phyloP scores from a whole-genome alignment of 441 rosid genomes.

The Gossypium davidsonii region DNA sequence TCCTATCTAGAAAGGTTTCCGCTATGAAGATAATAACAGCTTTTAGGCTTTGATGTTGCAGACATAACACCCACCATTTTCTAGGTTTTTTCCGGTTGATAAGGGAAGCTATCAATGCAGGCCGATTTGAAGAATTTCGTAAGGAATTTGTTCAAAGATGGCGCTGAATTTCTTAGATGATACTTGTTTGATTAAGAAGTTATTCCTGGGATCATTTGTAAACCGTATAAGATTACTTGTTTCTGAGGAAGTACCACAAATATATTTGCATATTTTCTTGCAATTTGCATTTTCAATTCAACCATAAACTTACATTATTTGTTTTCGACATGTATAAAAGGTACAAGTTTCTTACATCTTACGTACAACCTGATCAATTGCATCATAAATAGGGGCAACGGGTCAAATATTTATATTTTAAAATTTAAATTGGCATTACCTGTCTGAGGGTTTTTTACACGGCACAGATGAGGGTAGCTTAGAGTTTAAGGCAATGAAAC shows the following conservation, averaged over 20 bases:
- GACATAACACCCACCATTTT: constrained; percentile 73
- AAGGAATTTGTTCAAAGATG: constrained; percentile 31
- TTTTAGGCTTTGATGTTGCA: constrained; percentile 26
- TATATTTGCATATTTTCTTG: background rate
- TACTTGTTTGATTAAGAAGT: background rate
- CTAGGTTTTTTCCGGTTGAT: constrained; percentile 50
- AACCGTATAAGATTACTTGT: background rate
- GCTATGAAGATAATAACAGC: background rate
- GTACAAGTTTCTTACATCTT: too few relatives aligned
- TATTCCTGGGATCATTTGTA: background rate
- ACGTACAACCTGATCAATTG: too few relatives aligned
- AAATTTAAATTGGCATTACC: background rate
- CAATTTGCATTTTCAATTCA: background rate
- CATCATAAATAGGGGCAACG: too few relatives aligned
- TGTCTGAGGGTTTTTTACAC: background rate
- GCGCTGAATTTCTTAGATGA: background rate
- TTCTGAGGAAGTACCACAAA: background rate
- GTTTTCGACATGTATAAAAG: too few relatives aligned
- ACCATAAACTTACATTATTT: background rate
- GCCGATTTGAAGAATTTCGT: constrained; percentile 40
- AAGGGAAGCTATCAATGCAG: constrained; percentile 55
- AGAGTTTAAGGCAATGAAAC: background rate
- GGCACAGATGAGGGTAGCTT: background rate
- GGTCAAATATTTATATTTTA: too few relatives aligned
- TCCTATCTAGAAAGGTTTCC: background rate